phyloP scores from a whole-genome alignment of 371 early-diverging fungal species.

The Mortierella sp. region DNA sequence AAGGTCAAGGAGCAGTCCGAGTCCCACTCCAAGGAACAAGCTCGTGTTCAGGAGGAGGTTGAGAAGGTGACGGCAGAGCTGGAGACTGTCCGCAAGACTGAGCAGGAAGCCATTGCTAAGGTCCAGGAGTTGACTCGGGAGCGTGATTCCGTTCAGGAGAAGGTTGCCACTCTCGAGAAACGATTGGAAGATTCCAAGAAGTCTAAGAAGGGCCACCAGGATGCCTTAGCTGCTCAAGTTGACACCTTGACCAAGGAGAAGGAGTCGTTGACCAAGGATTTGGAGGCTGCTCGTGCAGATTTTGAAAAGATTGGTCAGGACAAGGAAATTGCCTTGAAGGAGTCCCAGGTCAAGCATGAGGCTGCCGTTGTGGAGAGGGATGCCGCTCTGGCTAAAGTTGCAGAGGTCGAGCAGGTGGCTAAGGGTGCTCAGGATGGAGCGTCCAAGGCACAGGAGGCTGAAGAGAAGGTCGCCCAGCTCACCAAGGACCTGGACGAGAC shows the following conservation, averaged over 20 bases:
- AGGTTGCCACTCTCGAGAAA: constrained; percentile 56
- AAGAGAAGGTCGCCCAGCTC: constrained; percentile 23
- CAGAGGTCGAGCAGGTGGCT: constrained; percentile 12
- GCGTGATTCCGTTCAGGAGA: constrained; percentile 46
- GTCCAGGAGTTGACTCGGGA: constrained; percentile 22
- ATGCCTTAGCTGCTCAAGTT: constrained; percentile 27
- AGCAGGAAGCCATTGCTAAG: constrained; percentile 7
- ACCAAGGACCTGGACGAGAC: constrained; percentile 37
- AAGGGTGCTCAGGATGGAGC: constrained; percentile 25
- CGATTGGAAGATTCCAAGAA: constrained; percentile 44
- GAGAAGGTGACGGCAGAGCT: constrained; percentile 17
- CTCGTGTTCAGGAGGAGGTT: constrained; percentile 10
- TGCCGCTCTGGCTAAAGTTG: constrained; percentile 26
- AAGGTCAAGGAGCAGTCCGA: constrained; percentile 21
- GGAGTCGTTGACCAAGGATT: constrained; percentile 32
- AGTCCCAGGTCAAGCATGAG: constrained; percentile 47
- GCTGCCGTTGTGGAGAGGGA: constrained; percentile 32
- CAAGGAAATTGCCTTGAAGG: constrained; percentile 31
- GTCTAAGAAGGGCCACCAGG: constrained; percentile 41
- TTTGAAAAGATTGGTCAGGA: constrained; percentile 20
- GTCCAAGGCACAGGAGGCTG: constrained; percentile 18
- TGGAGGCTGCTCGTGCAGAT: constrained; percentile 56
- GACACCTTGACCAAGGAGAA: constrained; percentile 27
- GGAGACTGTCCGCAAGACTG: constrained; percentile 22
- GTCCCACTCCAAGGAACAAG: constrained; percentile 23